Percentiles rank a stretch among this genome's conserved stretches.
These are phyloP conservation scores for Fusarium concolor DNA, from an alignment of 2,329 filamentous ascomycete genomes.

Conservation along the genomic window DNA sequence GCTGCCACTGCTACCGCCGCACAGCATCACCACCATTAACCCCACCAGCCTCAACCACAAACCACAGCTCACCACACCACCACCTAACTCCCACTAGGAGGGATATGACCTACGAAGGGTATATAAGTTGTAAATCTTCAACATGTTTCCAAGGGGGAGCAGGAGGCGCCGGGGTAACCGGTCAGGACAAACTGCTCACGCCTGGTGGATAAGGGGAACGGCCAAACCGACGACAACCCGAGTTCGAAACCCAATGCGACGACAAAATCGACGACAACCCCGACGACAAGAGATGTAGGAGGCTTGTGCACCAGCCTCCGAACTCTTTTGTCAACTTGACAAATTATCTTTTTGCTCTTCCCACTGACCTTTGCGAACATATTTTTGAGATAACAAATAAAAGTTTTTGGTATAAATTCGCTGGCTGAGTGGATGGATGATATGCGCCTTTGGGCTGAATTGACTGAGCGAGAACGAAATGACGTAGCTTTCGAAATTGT, in stretches of 20 bases:
- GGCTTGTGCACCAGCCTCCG: constrained; percentile 31
- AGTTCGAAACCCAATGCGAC: constrained; percentile 32
- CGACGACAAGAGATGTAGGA: constrained; percentile 46
- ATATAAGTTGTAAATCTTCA: constrained; percentile 19
- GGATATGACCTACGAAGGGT: not conserved
- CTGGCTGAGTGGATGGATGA: not conserved
- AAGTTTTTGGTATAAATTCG: no score
- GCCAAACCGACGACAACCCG: constrained; percentile 3
- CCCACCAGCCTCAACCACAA: not conserved
- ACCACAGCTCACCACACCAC: constrained; percentile 2
- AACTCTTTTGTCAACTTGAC: constrained; percentile 45
- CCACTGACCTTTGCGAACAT: not conserved
- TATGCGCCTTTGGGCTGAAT: not conserved
- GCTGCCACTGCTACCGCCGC: not conserved
- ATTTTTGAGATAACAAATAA: not conserved
- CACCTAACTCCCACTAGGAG: not conserved
- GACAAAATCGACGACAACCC: constrained; percentile 2
- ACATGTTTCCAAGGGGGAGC: constrained; percentile 21
- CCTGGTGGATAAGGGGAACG: constrained; percentile 25
- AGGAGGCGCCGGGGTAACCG: constrained; percentile 45
- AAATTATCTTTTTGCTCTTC: not conserved
- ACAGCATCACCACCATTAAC: constrained; percentile 1
- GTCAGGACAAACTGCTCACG: constrained; percentile 46
- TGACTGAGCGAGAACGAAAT: not conserved
- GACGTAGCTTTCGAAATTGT: not conserved